Evolutionary conservation across 2,329 filamentous ascomycete species (phyloP).

Genomic region (Xylariaceae sp.): DNA sequence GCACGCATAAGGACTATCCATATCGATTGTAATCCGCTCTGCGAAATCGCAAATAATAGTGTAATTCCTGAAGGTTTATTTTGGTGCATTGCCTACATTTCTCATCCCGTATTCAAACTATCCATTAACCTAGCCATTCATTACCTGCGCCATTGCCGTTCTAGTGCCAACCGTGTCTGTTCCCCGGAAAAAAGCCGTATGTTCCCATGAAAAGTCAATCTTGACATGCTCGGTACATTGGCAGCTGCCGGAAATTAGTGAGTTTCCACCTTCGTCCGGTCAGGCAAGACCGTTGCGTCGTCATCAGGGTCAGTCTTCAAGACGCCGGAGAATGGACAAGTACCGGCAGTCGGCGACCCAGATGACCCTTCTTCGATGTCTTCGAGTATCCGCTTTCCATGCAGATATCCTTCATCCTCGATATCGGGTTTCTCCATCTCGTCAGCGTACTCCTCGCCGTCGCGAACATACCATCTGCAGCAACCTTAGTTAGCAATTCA

Average conservation of each 20-base stretch:
- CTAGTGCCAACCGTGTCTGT: not conserved
- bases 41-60: no score
- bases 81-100: no score
- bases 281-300: slow-evolving; percentile 12
- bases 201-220: not conserved
- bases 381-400: slow-evolving; percentile 62
- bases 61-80: no score
- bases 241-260: not conserved
- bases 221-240: not conserved
- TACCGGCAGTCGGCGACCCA: slow-evolving; percentile 1
- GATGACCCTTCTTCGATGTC: slow-evolving; percentile 43
- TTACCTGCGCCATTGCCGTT: not conserved
- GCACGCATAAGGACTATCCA: no score
- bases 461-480: slow-evolving; percentile 65
- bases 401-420: slow-evolving; percentile 66
- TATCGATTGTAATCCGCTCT: no score
- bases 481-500: not conserved
- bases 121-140: not conserved
- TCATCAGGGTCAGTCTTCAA: slow-evolving; percentile 11
- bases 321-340: slow-evolving; percentile 31
- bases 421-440: slow-evolving; percentile 51
- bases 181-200: not conserved
- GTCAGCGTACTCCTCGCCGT: slow-evolving; percentile 61
- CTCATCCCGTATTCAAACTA: not conserved
- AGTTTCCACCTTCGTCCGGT: slow-evolving; percentile 16